Evolutionary conservation across 331 rosid species (phyloP).

Genomic region (Acacia concinna): DNA sequence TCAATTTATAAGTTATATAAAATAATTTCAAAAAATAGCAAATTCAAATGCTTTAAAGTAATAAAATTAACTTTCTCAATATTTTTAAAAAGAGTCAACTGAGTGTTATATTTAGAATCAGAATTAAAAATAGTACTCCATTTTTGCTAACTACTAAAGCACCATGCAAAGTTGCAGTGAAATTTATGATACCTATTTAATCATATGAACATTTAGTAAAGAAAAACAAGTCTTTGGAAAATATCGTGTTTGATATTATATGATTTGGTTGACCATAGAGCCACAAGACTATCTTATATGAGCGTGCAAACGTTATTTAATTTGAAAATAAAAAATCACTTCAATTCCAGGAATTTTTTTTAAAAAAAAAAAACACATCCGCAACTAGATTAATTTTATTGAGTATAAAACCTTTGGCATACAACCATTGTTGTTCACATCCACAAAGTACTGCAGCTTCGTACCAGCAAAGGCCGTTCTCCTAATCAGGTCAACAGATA

Average conservation of each 20-base stretch:
- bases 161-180: background rate
- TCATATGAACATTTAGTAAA: background rate
- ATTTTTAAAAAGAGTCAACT: too few species aligned
- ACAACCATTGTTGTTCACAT: slow-evolving; percentile 24
- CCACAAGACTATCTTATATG: background rate
- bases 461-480: background rate
- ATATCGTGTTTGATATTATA: too few species aligned
- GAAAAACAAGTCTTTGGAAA: background rate
- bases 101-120: too few species aligned
- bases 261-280: too few species aligned
- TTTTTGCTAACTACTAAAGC: background rate
- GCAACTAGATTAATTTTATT: background rate
- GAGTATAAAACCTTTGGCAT: background rate
- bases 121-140: too few species aligned
- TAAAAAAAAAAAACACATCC: too few species aligned
- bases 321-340: too few species aligned
- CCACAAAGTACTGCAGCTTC: slow-evolving; percentile 8
- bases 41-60: too few species aligned
- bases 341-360: too few species aligned
- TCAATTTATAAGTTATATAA: too few species aligned
- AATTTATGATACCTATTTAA: background rate
- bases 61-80: too few species aligned
- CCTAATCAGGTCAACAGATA: background rate
- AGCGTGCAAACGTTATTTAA: background rate
- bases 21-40: too few species aligned